Evolutionary conservation across 805 yeast species (phyloP).

Genomic region (Saccharomycopsis oosterbeekiorum): DNA sequence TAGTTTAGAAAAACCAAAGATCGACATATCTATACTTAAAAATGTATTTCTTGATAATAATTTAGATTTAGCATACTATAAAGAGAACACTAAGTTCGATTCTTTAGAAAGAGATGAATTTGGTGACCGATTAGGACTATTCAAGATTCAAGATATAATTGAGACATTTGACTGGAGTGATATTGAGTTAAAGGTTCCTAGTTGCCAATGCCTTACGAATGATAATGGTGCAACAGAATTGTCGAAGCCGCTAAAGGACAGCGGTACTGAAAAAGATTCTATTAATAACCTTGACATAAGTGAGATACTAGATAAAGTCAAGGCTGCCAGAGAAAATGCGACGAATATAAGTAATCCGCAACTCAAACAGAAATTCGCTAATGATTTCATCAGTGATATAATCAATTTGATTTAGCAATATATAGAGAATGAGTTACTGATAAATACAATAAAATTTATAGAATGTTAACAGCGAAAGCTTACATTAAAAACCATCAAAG

Average conservation of each 20-base stretch:
- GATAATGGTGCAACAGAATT: constrained; percentile 23
- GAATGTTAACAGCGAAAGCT: neutral
- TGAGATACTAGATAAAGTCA: constrained; percentile 7
- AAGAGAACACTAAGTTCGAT: neutral
- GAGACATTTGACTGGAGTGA: constrained; percentile 17
- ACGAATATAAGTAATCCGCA: constrained; percentile 4
- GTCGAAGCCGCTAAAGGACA: constrained; percentile 18
- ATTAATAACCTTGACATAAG: constrained; percentile 7
- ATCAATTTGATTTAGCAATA: neutral
- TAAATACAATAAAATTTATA: too few species aligned
- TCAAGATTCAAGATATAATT: constrained; percentile 12
- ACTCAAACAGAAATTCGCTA: constrained; percentile 12
- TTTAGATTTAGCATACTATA: constrained; percentile 10
- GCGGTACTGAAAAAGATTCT: neutral
- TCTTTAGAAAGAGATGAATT: constrained; percentile 7
- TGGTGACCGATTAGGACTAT: constrained; percentile 15
- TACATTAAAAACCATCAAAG: neutral
- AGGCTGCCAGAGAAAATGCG: constrained; percentile 14
- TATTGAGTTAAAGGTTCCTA: constrained; percentile 3
- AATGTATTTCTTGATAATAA: constrained; percentile 17
- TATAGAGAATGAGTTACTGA: neutral
- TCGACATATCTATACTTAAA: neutral
- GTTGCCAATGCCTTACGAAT: constrained; percentile 12
- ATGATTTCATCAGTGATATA: constrained; percentile 14
- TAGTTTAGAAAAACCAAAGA: neutral